Conservation (phyloP, 768 basidiomycete species). For the Boletus bicolor region DNA sequence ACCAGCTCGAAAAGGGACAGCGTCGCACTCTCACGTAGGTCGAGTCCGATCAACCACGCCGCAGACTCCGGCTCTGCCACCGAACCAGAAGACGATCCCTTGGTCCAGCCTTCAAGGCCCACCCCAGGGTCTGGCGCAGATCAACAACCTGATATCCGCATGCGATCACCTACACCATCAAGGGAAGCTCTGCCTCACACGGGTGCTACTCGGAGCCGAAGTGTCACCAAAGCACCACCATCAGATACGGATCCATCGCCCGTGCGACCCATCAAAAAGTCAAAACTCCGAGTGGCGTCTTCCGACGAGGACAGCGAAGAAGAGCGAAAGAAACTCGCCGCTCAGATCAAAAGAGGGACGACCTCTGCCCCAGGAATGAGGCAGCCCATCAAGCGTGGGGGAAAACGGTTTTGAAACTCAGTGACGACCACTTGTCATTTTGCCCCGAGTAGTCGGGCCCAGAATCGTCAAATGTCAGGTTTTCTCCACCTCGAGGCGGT, state of each 20-base stretch:
- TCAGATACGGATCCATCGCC: conserved; percentile 55
- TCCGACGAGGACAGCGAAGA: conserved; percentile 61
- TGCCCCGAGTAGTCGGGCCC: background rate
- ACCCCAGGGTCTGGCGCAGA: conserved; percentile 1
- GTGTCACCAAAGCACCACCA: conserved; percentile 21
- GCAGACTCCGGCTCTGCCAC: conserved; percentile 28
- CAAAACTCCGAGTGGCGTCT: conserved; percentile 35
- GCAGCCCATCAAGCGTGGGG: conserved; percentile 75
- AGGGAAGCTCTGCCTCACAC: conserved; percentile 6
- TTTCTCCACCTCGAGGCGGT: background rate
- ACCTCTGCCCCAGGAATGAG: conserved; percentile 50
- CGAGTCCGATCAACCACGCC: background rate
- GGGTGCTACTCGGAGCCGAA: conserved; percentile 23
- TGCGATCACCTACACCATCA: conserved; percentile 23
- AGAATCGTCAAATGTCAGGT: background rate
- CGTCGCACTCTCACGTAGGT: conserved; percentile 1
- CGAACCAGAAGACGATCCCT: conserved; percentile 26
- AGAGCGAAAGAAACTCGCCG: conserved; percentile 43
- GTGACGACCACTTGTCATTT: background rate
- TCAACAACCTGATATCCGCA: conserved; percentile 15
- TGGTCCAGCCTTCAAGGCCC: conserved; percentile 1
- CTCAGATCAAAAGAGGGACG: conserved; percentile 40
- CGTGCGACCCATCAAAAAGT: conserved; percentile 47
- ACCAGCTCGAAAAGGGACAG: conserved; percentile 4
- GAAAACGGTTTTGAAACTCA: conserved; percentile 60